Conservation (phyloP, 441 rosid genomes). For the Lepidium campestre region DNA sequence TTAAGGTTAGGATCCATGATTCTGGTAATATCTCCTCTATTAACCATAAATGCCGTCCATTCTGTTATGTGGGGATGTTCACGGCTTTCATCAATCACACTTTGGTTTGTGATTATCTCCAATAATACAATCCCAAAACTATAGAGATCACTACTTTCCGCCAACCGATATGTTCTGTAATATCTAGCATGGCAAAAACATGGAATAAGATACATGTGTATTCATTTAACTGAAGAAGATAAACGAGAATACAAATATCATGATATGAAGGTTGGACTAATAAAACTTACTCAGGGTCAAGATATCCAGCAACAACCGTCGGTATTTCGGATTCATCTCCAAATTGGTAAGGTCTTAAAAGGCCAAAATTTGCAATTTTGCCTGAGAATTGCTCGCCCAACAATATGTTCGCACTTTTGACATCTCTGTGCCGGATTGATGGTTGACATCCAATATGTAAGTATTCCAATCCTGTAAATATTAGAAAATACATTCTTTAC, state of each 20-base stretch:
- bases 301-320: slow-evolving; percentile 30
- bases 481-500: no score
- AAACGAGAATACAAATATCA: not conserved
- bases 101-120: slow-evolving; percentile 32
- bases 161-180: not conserved
- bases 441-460: slow-evolving; percentile 32
- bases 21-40: slow-evolving; percentile 31
- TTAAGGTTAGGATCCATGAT: slow-evolving; percentile 20
- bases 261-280: not conserved
- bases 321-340: slow-evolving; percentile 16
- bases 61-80: slow-evolving; percentile 13
- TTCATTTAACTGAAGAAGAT: no score
- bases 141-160: slow-evolving; percentile 24
- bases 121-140: slow-evolving; percentile 32
- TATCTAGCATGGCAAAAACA: not conserved
- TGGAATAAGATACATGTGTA: not conserved
- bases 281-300: slow-evolving; percentile 34
- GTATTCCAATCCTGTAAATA: slow-evolving; percentile 26
- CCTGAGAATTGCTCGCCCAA: slow-evolving; percentile 17
- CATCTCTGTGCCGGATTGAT: slow-evolving; percentile 34
- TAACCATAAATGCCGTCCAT: slow-evolving; percentile 16
- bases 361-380: slow-evolving; percentile 37
- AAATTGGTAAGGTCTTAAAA: slow-evolving; percentile 21
- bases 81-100: not conserved
- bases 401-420: slow-evolving; percentile 31